Evolutionary conservation across 192 early-diverging fungal species (phyloP), one percentile per base, ranked within the genome.

Genomic region (Coemansia sp.): DNA sequence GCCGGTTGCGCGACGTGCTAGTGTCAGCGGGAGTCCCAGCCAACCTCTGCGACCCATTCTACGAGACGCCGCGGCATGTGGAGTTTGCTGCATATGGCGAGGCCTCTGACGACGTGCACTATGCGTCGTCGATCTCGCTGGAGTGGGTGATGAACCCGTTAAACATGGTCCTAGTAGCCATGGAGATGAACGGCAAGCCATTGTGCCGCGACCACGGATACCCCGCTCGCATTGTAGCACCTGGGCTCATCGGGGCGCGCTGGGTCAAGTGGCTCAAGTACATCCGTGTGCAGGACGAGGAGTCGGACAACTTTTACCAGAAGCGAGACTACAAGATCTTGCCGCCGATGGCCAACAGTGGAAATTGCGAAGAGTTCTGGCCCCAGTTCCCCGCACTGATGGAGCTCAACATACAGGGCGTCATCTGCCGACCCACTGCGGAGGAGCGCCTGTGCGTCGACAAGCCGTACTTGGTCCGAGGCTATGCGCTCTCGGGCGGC

Each of bases 201-300:
- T 79, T 95, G 33, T 59, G 88, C 0, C 89, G 89, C 35, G 93
- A 95, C 76, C 95, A 97, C 76, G 94, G 95, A 5, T 91, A 82
- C 65, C 95, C 95, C 3, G 64, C 94, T 9, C 91, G 95, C 14
- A 85, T 90, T n/a, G 86, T 97, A 37, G 88, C 95, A 5, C 94
- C 94, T 23, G 95, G 95, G 3, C 82, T 87, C 62, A 94, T 97
- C 36, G 95, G 94, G 16, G 95, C 93, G 1, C 86, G 95, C 35
- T 89, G 81, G 65, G 89, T 95, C 70, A 97, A 97, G 64, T 95
- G 91, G 91, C 73, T 95, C 21, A 62, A 69, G 43, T 79, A 74
- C 46, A 83, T 95, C 24, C 82, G 71, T 7, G 80, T 92, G 31
- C 71, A 83, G 35, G 82, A 85, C 35, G 28, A 65, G 21, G 86